Percentiles rank a stretch among this genome's conserved stretches.
phyloP scores from a whole-genome alignment of 768 basidiomycete genomes.

The Calocera viscosa region DNA sequence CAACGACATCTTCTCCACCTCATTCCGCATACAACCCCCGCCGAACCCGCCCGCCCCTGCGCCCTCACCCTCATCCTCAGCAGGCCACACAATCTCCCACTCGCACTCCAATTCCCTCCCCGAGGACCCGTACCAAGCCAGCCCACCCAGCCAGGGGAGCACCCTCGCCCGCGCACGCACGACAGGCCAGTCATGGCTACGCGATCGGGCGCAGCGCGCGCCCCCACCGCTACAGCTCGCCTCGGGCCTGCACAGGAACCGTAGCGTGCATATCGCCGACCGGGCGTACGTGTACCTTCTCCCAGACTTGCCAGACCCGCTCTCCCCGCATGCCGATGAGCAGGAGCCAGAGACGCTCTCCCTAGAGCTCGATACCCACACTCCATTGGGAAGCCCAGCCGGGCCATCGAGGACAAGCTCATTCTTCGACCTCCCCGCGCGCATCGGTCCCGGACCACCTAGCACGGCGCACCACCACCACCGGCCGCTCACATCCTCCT shows the following conservation, averaged over 20 bases:
- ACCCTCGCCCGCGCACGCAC: background rate
- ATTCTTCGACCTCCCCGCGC: slow-evolving; percentile 4
- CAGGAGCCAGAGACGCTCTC: background rate
- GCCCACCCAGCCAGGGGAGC: background rate
- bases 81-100: background rate
- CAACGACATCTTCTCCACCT: slow-evolving; percentile 9
- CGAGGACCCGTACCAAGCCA: background rate
- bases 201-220: background rate
- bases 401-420: background rate
- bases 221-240: background rate
- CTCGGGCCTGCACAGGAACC: background rate
- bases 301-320: background rate
- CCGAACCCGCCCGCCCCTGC: slow-evolving; percentile 2
- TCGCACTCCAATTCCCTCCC: background rate
- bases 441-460: background rate
- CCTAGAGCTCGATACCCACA: background rate
- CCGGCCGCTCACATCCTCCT: background rate
- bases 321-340: background rate
- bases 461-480: background rate
- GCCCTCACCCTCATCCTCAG: background rate
- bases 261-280: slow-evolving; percentile 4
- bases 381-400: background rate
- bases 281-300: background rate
- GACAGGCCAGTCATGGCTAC: background rate
- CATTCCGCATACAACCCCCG: slow-evolving; percentile 11